phyloP scores from a whole-genome alignment of 2,329 filamentous ascomycete species.

The Monosporascus sp. region DNA sequence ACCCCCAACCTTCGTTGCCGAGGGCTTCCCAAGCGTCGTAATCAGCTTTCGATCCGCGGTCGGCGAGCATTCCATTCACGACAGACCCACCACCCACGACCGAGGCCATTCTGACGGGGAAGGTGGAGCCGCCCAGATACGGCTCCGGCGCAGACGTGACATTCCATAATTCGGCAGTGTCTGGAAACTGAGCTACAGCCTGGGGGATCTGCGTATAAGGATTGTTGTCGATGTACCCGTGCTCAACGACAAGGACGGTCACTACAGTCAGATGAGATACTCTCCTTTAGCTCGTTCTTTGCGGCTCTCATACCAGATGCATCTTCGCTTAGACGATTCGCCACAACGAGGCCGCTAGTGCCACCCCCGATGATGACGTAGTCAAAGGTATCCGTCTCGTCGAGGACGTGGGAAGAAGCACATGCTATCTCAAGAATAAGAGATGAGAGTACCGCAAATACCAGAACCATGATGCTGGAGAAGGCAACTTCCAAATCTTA shows the following conservation, averaged over 20 bases:
- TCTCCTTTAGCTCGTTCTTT: background rate
- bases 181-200: conserved; percentile 1
- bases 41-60: background rate
- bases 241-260: conserved; percentile 5
- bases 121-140: background rate
- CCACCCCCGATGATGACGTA: conserved; percentile 6
- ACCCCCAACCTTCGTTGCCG: background rate
- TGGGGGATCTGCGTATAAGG: conserved; percentile 2
- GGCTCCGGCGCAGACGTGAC: conserved; percentile 2
- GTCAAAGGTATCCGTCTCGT: conserved; percentile 2
- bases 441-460: background rate
- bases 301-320: background rate
- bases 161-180: conserved; percentile 1
- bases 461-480: background rate
- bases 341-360: conserved; percentile 4
- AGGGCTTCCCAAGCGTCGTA: conserved; percentile 1
- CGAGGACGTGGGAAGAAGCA: background rate
- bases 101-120: background rate
- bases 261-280: background rate
- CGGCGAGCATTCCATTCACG: background rate
- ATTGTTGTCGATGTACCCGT: conserved; percentile 4
- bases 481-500: too few species aligned
- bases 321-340: conserved; percentile 4
- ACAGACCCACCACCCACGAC: conserved; percentile 7
- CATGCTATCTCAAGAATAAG: background rate